phyloP scores from a whole-genome alignment of 805 yeast species.

The Monosporozyma servazzii region DNA sequence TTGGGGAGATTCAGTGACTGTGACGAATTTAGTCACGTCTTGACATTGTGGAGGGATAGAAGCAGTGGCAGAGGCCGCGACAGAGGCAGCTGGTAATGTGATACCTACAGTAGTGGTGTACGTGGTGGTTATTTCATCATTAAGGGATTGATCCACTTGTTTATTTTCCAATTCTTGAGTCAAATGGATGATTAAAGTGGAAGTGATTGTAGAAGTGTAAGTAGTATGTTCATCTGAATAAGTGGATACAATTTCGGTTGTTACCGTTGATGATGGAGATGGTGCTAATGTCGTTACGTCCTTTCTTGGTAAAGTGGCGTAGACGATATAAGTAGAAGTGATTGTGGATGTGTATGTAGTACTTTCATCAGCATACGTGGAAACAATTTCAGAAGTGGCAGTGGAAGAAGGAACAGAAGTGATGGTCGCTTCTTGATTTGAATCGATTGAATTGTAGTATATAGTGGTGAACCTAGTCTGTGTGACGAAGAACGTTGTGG shows the following conservation, averaged over 20 bases:
- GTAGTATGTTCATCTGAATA: constrained; percentile 1
- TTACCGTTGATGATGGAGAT: constrained; percentile 9
- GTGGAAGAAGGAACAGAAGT: not conserved
- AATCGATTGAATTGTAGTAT: not conserved
- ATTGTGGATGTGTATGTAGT: constrained; percentile 15
- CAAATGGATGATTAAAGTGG: not conserved
- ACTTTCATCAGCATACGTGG: not conserved
- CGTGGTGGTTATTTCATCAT: not conserved
- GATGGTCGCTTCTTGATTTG: not conserved
- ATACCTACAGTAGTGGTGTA: not conserved
- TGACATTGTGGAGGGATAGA: not conserved
- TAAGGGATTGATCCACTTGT: constrained; percentile 1
- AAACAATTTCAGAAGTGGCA: not conserved
- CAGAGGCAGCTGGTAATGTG: not conserved
- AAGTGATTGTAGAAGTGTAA: constrained; percentile 1
- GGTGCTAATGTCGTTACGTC: constrained; percentile 6
- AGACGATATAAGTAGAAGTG: constrained; percentile 13
- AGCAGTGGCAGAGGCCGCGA: constrained; percentile 4
- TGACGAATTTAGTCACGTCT: constrained; percentile 5
- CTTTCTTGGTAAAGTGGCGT: constrained; percentile 8
- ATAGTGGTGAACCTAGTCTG: constrained; percentile 10
- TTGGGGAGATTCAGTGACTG: constrained; percentile 2
- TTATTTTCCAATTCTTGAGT: not conserved
- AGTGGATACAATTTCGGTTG: constrained; percentile 5
- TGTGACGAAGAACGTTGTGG: constrained; percentile 11